These are phyloP conservation scores for Coprinellus micaceus DNA, from an alignment of 768 basidiomycete genomes.

Conservation along the genomic window DNA sequence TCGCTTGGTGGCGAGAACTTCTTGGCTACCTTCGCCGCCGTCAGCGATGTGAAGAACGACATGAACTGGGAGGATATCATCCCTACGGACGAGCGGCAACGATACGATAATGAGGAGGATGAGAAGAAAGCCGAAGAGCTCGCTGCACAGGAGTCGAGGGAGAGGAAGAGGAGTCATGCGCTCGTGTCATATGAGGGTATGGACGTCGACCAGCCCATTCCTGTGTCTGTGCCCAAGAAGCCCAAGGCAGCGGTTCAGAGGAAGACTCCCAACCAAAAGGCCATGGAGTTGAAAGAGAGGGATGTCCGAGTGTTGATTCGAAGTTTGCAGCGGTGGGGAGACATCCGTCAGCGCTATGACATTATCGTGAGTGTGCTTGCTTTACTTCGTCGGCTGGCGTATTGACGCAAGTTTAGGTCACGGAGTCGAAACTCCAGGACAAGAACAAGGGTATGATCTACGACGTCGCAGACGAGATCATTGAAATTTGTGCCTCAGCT, in stretches of 20 bases:
- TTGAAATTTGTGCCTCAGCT: conserved; percentile 77
- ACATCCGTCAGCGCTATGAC: conserved; percentile 92
- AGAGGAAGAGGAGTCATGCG: conserved; percentile 81
- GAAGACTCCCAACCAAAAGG: conserved; percentile 90
- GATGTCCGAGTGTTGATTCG: conserved; percentile 94
- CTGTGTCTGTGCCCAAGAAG: conserved; percentile 66
- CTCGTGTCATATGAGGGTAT: conserved; percentile 90
- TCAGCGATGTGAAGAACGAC: conserved; percentile 98
- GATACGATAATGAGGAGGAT: conserved; percentile 78
- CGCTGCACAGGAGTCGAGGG: conserved; percentile 61
- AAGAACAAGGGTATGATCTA: conserved; percentile 93
- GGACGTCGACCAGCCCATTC: conserved; percentile 75
- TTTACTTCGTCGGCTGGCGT: conserved; percentile 3
- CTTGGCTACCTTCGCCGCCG: conserved; percentile 89
- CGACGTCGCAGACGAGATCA: conserved; percentile 89
- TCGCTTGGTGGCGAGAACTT: conserved; percentile 98
- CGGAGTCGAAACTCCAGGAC: conserved; percentile 84
- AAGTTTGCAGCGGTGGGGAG: conserved; percentile 96
- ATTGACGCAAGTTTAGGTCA: conserved; percentile 49
- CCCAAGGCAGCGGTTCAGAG: conserved; percentile 70
- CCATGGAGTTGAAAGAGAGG: conserved; percentile 95
- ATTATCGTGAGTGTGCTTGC: conserved; percentile 67
- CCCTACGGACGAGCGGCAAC: conserved; percentile 84
- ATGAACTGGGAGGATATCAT: conserved; percentile 99
- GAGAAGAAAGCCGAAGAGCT: conserved; percentile 71